Percentiles rank a stretch among this genome's conserved stretches.
Evolutionary conservation across 345 rosid species (phyloP).

Genomic region (Gossypium longicalyx): DNA sequence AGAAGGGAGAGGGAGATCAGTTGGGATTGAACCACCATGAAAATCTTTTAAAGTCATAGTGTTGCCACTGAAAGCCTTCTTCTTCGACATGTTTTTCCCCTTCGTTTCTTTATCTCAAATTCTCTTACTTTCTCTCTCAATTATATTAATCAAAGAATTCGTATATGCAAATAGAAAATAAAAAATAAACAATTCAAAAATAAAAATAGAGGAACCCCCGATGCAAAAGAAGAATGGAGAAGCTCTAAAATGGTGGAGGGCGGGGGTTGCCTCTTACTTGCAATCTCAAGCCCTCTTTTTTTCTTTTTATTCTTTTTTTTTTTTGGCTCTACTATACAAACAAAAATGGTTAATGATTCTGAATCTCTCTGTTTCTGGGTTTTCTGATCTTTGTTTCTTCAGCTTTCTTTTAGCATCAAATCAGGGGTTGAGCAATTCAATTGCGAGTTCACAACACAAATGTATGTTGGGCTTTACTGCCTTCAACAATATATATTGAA

Average conservation of each 20-base stretch:
- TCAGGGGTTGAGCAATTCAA: neutral
- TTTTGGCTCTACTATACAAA: neutral
- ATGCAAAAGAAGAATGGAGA: neutral
- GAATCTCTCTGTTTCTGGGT: neutral
- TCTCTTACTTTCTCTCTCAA: neutral
- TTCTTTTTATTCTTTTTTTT: neutral
- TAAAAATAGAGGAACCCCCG: constrained; percentile 1
- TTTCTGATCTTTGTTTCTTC: neutral
- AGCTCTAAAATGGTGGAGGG: neutral
- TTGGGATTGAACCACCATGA: constrained; percentile 89
- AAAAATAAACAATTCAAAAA: neutral
- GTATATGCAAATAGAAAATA: neutral
- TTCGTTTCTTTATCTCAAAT: neutral
- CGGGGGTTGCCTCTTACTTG: constrained; percentile 3
- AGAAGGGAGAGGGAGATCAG: constrained; percentile 85
- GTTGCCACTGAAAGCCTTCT: constrained; percentile 58
- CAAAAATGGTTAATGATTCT: neutral
- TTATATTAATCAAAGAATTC: constrained; percentile 1
- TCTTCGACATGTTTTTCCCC: constrained; percentile 62
- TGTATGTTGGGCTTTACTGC: neutral
- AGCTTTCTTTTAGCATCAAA: neutral
- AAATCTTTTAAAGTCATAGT: constrained; percentile 90
- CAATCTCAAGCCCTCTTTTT: neutral
- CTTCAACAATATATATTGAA: too few species aligned
- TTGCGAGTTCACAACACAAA: neutral